Evolutionary conservation across 306 rosid genomes (phyloP).

Genomic region (Hippophae gyantsensis): DNA sequence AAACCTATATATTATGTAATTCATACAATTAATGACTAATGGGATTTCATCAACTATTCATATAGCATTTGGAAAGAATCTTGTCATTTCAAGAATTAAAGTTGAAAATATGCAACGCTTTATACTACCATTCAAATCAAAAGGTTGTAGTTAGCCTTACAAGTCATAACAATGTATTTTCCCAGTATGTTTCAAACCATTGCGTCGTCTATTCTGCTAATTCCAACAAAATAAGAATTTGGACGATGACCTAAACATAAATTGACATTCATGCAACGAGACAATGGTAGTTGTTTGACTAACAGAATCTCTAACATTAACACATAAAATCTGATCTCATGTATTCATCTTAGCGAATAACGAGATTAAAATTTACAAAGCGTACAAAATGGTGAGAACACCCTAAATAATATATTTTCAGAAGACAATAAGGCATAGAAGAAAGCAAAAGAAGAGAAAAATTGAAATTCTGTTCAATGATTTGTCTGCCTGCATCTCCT

Average conservation of each 20-base stretch:
- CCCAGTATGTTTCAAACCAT: too few relatives aligned
- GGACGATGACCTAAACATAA: not conserved
- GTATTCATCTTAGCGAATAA: constrained; percentile 3
- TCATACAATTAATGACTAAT: too few relatives aligned
- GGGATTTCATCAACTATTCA: too few relatives aligned
- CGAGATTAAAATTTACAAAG: constrained; percentile 22
- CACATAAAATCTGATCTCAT: constrained; percentile 7
- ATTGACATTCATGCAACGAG: not conserved
- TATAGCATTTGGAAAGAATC: too few relatives aligned
- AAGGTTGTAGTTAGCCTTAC: too few relatives aligned
- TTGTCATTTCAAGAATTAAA: too few relatives aligned
- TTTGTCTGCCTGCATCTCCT: constrained; percentile 69
- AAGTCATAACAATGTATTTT: too few relatives aligned
- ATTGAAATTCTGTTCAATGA: constrained; percentile 71
- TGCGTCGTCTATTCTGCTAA: too few relatives aligned
- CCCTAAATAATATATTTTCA: constrained; percentile 14
- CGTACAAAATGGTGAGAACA: constrained; percentile 19
- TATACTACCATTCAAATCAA: too few relatives aligned
- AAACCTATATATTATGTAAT: too few relatives aligned
- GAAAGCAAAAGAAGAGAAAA: constrained; percentile 71
- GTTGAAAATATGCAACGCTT: too few relatives aligned
- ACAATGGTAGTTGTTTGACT: not conserved
- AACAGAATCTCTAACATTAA: constrained; percentile 4
- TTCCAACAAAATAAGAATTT: too few relatives aligned
- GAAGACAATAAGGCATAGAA: constrained; percentile 74